Conservation (phyloP, 768 basidiomycete species). For the Wakefieldia striispora region DNA sequence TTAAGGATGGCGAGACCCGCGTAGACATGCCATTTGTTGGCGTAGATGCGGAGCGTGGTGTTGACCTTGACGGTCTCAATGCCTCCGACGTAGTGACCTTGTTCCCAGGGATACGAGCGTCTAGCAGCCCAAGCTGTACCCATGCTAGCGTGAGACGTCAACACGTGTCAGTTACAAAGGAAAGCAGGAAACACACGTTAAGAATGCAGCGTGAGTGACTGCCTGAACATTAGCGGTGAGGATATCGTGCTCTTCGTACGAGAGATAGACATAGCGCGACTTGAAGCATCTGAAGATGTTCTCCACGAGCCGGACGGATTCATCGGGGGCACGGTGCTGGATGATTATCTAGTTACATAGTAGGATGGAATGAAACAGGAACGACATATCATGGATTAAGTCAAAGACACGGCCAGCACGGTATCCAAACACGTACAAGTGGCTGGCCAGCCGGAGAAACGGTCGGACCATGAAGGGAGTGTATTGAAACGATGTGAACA, state of each 20-base stretch:
- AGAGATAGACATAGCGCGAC: conserved; percentile 86
- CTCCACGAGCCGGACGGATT: conserved; percentile 75
- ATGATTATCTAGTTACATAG: conserved; percentile 69
- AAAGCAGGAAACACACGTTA: conserved; percentile 57
- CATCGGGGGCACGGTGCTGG: conserved; percentile 73
- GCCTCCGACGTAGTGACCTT: conserved; percentile 91
- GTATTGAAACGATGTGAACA: conserved; percentile 86
- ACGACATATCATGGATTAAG: no score
- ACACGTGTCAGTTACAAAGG: neutral
- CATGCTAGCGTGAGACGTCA: conserved; percentile 60
- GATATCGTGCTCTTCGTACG: conserved; percentile 94
- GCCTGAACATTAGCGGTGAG: conserved; percentile 99
- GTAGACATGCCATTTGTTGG: conserved; percentile 99
- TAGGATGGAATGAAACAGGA: no score
- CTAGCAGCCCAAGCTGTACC: conserved; percentile 91
- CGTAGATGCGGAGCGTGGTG: conserved; percentile 94
- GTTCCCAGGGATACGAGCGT: conserved; percentile 89
- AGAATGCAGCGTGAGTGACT: conserved; percentile 95
- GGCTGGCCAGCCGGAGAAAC: conserved; percentile 90
- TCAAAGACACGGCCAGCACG: neutral
- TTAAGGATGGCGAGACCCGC: conserved; percentile 98
- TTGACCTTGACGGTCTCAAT: conserved; percentile 98
- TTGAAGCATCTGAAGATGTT: conserved; percentile 74
- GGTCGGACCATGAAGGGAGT: conserved; percentile 91
- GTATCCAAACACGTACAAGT: conserved; percentile 50